Percentiles rank a stretch among this genome's conserved stretches.
Conservation (phyloP, 352 stramenopile species). For the Globisporangium takayamanum region DNA sequence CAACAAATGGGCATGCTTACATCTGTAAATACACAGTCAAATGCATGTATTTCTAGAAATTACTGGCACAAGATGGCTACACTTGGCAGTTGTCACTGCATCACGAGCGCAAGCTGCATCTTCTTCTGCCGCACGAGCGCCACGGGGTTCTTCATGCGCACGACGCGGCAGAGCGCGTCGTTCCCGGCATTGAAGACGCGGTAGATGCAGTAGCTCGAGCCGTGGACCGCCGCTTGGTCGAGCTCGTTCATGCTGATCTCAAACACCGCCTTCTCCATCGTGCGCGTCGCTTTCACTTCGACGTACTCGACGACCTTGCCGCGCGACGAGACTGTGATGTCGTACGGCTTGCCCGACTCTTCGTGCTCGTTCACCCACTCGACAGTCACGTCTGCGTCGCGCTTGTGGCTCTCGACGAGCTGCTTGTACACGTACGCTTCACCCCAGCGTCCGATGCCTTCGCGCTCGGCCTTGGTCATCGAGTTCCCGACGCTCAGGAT, state of each 20-base stretch:
- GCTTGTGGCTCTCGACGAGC: slow-evolving; percentile 38
- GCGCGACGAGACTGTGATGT: slow-evolving; percentile 49
- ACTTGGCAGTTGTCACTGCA: slow-evolving; percentile 36
- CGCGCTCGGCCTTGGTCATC: slow-evolving; percentile 69
- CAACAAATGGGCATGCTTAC: not conserved
- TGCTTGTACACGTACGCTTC: slow-evolving; percentile 82
- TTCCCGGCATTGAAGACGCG: slow-evolving; percentile 83
- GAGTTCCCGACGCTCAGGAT: slow-evolving; percentile 32
- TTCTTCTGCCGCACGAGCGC: slow-evolving; percentile 77
- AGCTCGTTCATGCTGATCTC: slow-evolving; percentile 89
- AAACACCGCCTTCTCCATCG: slow-evolving; percentile 83
- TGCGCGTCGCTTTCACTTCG: slow-evolving; percentile 83
- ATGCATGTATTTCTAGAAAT: not conserved
- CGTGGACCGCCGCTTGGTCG: slow-evolving; percentile 70
- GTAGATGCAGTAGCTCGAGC: slow-evolving; percentile 80
- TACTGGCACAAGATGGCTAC: not conserved
- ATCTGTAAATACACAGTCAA: not conserved
- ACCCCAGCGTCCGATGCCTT: slow-evolving; percentile 75
- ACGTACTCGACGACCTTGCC: slow-evolving; percentile 70
- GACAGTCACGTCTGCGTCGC: slow-evolving; percentile 25
- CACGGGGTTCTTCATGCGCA: slow-evolving; percentile 81
- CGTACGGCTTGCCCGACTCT: slow-evolving; percentile 81
- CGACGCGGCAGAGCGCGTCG: slow-evolving; percentile 56
- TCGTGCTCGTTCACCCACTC: slow-evolving; percentile 74
- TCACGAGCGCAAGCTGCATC: slow-evolving; percentile 70